phyloP scores from a whole-genome alignment of 2,329 filamentous ascomycete genomes.

The Colletotrichum sp. region DNA sequence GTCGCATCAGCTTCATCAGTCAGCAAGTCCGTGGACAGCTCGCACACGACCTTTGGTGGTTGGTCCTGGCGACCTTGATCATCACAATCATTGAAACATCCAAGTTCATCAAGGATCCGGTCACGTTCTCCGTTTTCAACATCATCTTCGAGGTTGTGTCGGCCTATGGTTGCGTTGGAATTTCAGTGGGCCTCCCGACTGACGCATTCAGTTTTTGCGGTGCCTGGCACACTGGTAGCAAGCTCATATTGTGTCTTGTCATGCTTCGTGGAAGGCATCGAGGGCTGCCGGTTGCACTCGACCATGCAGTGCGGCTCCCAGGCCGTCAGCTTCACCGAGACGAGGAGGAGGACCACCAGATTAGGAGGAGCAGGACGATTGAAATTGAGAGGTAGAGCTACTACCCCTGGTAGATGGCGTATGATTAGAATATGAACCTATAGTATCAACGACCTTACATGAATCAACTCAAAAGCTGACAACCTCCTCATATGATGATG shows the following conservation, averaged over 20 bases:
- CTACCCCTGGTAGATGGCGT: fast-evolving
- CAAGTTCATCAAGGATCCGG: slow-evolving; percentile 56
- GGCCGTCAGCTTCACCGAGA: slow-evolving; percentile 32
- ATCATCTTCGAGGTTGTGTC: slow-evolving; percentile 63
- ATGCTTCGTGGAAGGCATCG: slow-evolving; percentile 62
- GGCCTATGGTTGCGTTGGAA: slow-evolving; percentile 65
- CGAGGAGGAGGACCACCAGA: slow-evolving; percentile 29
- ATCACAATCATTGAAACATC: slow-evolving; percentile 65
- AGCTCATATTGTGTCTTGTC: slow-evolving; percentile 63
- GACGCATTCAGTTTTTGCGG: slow-evolving; percentile 61
- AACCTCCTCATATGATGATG: not conserved
- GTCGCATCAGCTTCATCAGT: slow-evolving; percentile 52
- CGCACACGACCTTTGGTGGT: slow-evolving; percentile 71
- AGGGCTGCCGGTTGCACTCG: slow-evolving; percentile 60
- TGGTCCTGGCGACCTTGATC: slow-evolving; percentile 63
- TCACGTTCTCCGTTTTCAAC: slow-evolving; percentile 63
- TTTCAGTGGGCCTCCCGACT: slow-evolving; percentile 61
- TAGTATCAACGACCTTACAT: not conserved
- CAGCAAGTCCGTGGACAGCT: slow-evolving; percentile 67
- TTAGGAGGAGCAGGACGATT: not conserved
- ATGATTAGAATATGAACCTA: not conserved
- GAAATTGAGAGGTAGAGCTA: not conserved
- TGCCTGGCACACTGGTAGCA: slow-evolving; percentile 58
- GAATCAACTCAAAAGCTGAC: not conserved
- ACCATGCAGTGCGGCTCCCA: slow-evolving; percentile 54